Conservation (phyloP, 164 flowering plant species). For the Platanus orientalis region DNA sequence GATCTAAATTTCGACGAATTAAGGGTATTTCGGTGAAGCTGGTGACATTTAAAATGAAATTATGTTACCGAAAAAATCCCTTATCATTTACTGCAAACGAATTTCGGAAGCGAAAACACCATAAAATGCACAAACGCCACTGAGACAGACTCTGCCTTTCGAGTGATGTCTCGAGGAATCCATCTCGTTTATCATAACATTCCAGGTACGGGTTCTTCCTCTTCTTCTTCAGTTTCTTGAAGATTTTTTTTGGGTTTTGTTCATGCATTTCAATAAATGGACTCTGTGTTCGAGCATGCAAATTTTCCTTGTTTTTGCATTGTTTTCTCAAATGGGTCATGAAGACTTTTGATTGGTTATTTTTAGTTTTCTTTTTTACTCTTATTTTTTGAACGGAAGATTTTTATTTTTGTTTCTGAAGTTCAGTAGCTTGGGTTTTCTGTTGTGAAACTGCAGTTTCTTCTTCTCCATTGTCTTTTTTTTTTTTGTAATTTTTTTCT, state of each 20-base stretch:
- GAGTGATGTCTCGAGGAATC: conserved; percentile 34
- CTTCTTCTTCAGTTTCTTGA: background rate
- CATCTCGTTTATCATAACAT: conserved; percentile 26
- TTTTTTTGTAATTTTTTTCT: too few species aligned
- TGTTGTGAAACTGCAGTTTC: too few species aligned
- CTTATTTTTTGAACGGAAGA: too few species aligned
- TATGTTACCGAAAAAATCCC: too few species aligned
- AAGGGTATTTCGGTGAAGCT: too few species aligned
- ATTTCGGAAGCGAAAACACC: background rate
- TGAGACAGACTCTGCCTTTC: conserved; percentile 5
- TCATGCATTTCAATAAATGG: background rate
- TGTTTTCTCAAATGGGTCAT: background rate
- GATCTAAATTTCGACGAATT: too few species aligned
- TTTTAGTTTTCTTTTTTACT: background rate
- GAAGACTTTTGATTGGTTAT: background rate
- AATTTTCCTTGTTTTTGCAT: background rate
- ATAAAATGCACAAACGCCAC: conserved; percentile 21
- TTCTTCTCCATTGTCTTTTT: too few species aligned
- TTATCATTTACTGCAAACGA: too few species aligned
- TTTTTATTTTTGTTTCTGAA: too few species aligned
- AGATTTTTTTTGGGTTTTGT: background rate
- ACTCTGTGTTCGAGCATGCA: background rate
- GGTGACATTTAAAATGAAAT: too few species aligned
- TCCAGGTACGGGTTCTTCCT: conserved; percentile 26
- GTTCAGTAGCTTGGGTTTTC: too few species aligned